A percentile compares a stretch with the other conserved stretches of the same genome.
Conservation (phyloP, 2,329 filamentous ascomycete species). For the Fusarium buxicola region DNA sequence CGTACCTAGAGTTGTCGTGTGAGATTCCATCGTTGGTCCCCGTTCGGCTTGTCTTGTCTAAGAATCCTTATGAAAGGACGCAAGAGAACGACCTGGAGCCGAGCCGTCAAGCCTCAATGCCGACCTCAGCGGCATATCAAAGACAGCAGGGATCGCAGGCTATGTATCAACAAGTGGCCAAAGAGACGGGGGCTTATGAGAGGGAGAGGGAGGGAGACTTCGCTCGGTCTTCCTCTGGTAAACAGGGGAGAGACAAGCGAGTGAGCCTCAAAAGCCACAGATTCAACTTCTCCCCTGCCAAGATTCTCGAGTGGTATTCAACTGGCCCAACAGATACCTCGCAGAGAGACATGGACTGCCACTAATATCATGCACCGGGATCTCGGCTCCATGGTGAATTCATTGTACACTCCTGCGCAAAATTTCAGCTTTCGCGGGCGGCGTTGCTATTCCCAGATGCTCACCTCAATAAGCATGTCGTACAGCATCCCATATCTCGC, state of each 20-base stretch:
- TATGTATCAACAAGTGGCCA: background rate
- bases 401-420: background rate
- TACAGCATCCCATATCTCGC: conserved; percentile 9
- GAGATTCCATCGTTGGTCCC: background rate
- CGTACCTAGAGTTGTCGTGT: conserved; percentile 1
- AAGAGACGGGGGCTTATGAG: background rate
- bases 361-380: background rate
- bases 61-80: background rate
- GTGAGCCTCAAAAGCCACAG: conserved; percentile 24
- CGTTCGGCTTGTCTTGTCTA: background rate
- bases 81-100: background rate
- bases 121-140: conserved; percentile 19
- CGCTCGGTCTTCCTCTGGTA: conserved; percentile 4
- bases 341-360: conserved; percentile 2
- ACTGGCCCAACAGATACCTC: background rate
- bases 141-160: conserved; percentile 9
- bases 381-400: conserved; percentile 1
- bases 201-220: too few species aligned
- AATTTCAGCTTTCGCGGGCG: background rate
- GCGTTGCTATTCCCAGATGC: conserved; percentile 10
- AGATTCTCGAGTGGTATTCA: conserved; percentile 14
- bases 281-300: conserved; percentile 32
- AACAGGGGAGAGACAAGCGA: conserved; percentile 9
- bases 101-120: conserved; percentile 16
- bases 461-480: conserved; percentile 6